These are phyloP conservation scores for Hysterium pulicare DNA, from an alignment of 2,329 filamentous ascomycete species.

Conservation along the genomic window DNA sequence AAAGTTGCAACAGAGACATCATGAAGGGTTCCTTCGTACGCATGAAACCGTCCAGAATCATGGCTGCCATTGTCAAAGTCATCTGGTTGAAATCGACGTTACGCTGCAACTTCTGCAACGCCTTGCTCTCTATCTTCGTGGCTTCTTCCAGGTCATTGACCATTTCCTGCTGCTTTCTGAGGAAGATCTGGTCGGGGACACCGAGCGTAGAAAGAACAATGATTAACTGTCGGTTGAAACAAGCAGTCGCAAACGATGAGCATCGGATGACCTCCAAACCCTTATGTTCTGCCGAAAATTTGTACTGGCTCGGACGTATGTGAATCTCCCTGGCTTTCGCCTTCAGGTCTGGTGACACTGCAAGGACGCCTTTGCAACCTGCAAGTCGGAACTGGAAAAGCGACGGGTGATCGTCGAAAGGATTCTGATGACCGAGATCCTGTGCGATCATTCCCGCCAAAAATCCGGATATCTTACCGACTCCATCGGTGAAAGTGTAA, in stretches of 20 bases:
- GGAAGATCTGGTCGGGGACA: constrained; percentile 65
- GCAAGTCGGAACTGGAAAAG: constrained; percentile 90
- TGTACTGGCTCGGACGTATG: constrained; percentile 80
- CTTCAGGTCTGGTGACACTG: constrained; percentile 60
- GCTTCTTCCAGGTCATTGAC: constrained; percentile 66
- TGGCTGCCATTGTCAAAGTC: constrained; percentile 68
- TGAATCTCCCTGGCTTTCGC: constrained; percentile 66
- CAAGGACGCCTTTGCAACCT: constrained; percentile 86
- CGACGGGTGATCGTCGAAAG: constrained; percentile 62
- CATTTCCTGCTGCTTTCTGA: constrained; percentile 64
- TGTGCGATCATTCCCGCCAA: constrained; percentile 70
- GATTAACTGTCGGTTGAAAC: constrained; percentile 87
- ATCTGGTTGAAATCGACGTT: constrained; percentile 84
- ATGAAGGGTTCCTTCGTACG: constrained; percentile 72
- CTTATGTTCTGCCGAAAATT: constrained; percentile 70
- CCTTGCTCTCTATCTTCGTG: constrained; percentile 62
- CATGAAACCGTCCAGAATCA: constrained; percentile 81
- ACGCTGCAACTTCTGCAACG: constrained; percentile 65
- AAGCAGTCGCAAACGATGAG: constrained; percentile 72
- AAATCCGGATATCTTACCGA: constrained; percentile 83
- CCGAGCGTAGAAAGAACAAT: constrained; percentile 77
- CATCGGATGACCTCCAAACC: constrained; percentile 82
- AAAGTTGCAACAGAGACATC: constrained; percentile 73
- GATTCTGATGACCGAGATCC: constrained; percentile 61
- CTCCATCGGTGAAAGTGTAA: constrained; percentile 82